A percentile compares a stretch with the other conserved stretches of the same genome.
phyloP scores from a whole-genome alignment of 371 early-diverging fungal genomes.

The Mortierella sp. region DNA sequence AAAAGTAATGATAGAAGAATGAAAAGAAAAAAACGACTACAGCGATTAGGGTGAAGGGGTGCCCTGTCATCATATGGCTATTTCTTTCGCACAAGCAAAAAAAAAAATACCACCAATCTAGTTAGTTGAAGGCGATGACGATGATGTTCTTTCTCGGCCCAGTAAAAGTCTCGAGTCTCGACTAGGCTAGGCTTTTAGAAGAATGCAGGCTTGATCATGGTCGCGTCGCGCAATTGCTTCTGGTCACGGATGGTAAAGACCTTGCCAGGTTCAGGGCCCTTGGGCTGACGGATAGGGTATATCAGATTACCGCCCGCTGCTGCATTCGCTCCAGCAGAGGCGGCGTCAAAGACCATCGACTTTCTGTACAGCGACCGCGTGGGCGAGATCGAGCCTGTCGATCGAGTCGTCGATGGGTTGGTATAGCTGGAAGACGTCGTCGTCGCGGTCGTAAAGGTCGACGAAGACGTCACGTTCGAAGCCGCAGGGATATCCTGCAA shows the following conservation, averaged over 20 bases:
- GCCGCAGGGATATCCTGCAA: constrained; percentile 28
- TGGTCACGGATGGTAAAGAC: constrained; percentile 61
- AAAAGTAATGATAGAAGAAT: background rate
- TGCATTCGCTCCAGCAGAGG: constrained; percentile 11
- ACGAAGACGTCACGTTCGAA: constrained; percentile 15
- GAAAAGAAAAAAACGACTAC: background rate
- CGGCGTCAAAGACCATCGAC: constrained; percentile 47
- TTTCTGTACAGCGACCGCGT: constrained; percentile 47
- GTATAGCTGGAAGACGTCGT: constrained; percentile 16
- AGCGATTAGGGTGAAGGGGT: background rate
- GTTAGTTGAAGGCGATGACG: too few relatives aligned
- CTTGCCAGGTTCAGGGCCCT: constrained; percentile 70
- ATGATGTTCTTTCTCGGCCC: too few relatives aligned
- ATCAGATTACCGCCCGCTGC: constrained; percentile 39
- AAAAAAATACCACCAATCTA: background rate
- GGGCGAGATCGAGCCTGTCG: constrained; percentile 49
- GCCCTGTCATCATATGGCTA: background rate
- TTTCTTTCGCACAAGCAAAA: background rate
- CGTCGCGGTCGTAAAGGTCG: constrained; percentile 8
- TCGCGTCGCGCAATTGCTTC: constrained; percentile 46
- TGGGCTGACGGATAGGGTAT: constrained; percentile 73
- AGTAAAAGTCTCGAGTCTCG: background rate
- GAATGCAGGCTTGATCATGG: constrained; percentile 51
- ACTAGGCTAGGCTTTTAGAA: background rate
- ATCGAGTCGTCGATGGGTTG: constrained; percentile 38